These are phyloP conservation scores for Rhizophlyctis rosea DNA, from an alignment of 192 early-diverging fungal genomes.

Conservation along the genomic window DNA sequence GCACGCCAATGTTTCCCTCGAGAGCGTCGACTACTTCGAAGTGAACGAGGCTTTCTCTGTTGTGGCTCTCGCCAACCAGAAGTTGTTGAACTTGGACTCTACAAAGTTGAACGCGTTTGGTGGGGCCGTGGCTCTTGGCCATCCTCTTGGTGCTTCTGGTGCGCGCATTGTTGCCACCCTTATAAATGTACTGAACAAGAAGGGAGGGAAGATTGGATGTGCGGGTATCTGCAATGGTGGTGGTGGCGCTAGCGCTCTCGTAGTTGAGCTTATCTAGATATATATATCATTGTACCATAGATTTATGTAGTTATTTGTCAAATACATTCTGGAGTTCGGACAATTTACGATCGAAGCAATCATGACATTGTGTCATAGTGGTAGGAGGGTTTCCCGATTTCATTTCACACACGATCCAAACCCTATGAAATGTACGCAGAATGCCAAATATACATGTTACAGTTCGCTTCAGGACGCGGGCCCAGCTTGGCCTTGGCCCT, in stretches of 20 bases:
- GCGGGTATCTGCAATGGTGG: conserved; percentile 97
- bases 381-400: too few species aligned
- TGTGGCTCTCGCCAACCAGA: conserved; percentile 84
- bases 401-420: too few species aligned
- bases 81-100: conserved; percentile 65
- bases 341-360: too few species aligned
- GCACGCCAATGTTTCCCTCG: conserved; percentile 72
- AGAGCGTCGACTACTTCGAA: conserved; percentile 89
- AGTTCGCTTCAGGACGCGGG: too few species aligned
- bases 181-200: conserved; percentile 62
- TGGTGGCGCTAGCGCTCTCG: conserved; percentile 86
- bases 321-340: too few species aligned
- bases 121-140: conserved; percentile 95
- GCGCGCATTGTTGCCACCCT: conserved; percentile 85
- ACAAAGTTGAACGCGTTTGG: conserved; percentile 93
- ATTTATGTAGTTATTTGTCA: too few species aligned
- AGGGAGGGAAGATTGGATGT: conserved; percentile 71
- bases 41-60: conserved; percentile 99
- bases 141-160: conserved; percentile 96
- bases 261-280: conserved; percentile 71
- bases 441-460: too few species aligned
- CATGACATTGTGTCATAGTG: too few species aligned
- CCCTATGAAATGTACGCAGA: too few species aligned
- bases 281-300: too few species aligned
- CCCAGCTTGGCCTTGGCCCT: too few species aligned